A percentile compares a stretch with the other conserved stretches of the same genome.
These are phyloP conservation scores for Mycena olivaceomarginata DNA, from an alignment of 768 basidiomycete species.

Conservation along the genomic window DNA sequence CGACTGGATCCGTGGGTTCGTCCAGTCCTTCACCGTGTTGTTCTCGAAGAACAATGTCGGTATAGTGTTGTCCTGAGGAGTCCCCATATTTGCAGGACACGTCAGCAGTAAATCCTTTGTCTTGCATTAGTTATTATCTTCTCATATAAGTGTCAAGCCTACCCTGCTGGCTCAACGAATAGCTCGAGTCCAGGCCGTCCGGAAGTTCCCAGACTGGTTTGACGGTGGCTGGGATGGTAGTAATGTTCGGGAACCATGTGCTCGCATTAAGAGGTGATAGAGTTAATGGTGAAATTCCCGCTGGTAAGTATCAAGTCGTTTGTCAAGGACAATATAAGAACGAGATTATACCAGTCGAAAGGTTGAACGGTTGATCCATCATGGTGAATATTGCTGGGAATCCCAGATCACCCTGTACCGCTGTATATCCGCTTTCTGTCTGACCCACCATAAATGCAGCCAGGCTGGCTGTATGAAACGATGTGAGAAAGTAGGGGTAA, in stretches of 20 bases:
- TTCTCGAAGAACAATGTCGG: neutral
- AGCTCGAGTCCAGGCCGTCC: neutral
- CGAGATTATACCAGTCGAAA: neutral
- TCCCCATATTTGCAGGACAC: slow-evolving; percentile 5
- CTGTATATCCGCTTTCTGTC: slow-evolving; percentile 15
- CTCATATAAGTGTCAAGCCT: neutral
- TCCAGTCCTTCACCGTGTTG: slow-evolving; percentile 12
- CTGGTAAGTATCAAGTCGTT: neutral
- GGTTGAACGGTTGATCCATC: slow-evolving; percentile 19
- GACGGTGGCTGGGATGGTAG: neutral
- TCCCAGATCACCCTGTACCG: neutral
- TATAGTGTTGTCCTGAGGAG: neutral
- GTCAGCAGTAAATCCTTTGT: slow-evolving; percentile 5
- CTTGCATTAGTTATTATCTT: neutral
- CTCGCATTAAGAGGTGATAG: neutral
- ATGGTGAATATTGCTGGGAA: neutral
- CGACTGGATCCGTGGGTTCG: too few species aligned
- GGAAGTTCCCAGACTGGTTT: neutral
- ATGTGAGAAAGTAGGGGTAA: neutral
- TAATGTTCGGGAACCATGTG: neutral
- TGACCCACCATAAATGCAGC: neutral
- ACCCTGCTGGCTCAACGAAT: slow-evolving; percentile 19
- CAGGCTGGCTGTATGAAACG: neutral
- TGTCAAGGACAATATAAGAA: neutral
- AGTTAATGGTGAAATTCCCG: neutral